phyloP scores from a whole-genome alignment of 1,284 basidiomycete species.

The Rhodotorula sp. region DNA sequence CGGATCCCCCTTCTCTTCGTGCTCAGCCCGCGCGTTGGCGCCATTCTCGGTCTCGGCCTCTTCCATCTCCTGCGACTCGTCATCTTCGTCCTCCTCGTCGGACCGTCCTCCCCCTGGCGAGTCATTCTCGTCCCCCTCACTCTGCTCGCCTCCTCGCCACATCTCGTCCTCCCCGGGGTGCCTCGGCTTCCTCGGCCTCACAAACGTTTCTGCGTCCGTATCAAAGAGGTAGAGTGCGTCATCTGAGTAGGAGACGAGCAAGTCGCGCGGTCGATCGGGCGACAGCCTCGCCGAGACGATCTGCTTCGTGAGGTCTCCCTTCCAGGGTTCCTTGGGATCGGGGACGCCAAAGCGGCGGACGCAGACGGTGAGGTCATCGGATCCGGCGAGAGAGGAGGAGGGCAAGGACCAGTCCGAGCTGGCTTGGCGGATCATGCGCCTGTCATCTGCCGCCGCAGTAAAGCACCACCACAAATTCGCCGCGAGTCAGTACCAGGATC shows the following conservation, averaged over 20 bases:
- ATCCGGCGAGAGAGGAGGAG: background rate
- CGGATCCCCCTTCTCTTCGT: background rate
- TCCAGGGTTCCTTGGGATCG: background rate
- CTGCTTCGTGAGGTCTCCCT: conserved; percentile 31
- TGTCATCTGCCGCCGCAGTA: conserved; percentile 57
- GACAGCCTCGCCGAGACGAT: conserved; percentile 48
- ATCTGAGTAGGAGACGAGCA: conserved; percentile 46
- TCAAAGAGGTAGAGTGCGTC: conserved; percentile 47
- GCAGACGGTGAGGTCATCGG: conserved; percentile 65
- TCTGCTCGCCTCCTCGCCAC: background rate
- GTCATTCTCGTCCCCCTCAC: background rate
- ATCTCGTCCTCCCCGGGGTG: background rate
- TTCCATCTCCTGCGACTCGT: background rate
- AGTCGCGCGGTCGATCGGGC: conserved; percentile 43
- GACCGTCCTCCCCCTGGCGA: background rate
- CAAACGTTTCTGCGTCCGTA: conserved; percentile 43
- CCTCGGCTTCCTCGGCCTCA: background rate
- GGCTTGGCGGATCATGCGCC: conserved; percentile 65
- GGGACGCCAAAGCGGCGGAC: conserved; percentile 76
- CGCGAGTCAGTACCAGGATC: too few relatives aligned
- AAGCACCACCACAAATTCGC: too few relatives aligned
- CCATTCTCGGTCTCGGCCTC: background rate
- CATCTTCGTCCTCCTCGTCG: background rate
- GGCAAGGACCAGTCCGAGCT: conserved; percentile 70
- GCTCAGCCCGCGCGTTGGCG: conserved; percentile 8